A percentile compares a stretch with the other conserved stretches of the same genome.
phyloP scores from a whole-genome alignment of 768 basidiomycete genomes.

The Pisolithus orientalis region DNA sequence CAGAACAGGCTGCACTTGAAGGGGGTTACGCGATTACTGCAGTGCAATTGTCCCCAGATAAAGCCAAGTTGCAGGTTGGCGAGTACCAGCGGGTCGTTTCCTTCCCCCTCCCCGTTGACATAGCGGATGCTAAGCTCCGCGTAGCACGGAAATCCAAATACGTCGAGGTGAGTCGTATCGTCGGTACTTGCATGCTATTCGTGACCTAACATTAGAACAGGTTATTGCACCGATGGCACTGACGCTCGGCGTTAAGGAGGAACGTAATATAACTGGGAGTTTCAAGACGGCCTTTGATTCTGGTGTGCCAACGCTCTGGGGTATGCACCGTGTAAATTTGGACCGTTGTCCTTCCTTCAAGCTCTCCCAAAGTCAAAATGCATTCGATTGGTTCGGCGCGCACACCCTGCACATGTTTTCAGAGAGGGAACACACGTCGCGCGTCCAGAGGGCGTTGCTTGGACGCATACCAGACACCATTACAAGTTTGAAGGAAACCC shows the following conservation, averaged over 20 bases:
- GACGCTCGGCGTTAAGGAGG: conserved; percentile 13
- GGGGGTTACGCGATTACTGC: conserved; percentile 15
- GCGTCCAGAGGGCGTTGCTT: not conserved
- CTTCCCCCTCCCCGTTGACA: conserved; percentile 42
- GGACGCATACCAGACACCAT: conserved; percentile 16
- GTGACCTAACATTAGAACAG: conserved; percentile 10
- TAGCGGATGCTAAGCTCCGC: conserved; percentile 31
- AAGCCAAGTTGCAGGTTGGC: conserved; percentile 7
- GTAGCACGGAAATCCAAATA: conserved; percentile 52
- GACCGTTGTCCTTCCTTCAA: conserved; percentile 29
- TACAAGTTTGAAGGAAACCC: conserved; percentile 26
- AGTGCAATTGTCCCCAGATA: conserved; percentile 1
- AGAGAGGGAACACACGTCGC: conserved; percentile 18
- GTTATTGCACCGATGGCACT: conserved; percentile 15
- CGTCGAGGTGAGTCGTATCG: conserved; percentile 25
- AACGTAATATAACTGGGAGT: conserved; percentile 13
- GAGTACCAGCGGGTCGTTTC: conserved; percentile 20
- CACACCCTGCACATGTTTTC: conserved; percentile 30
- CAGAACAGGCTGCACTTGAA: conserved; percentile 10
- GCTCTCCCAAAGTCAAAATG: conserved; percentile 2
- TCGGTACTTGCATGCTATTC: not conserved
- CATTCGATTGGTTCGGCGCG: conserved; percentile 25
- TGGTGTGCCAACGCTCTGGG: conserved; percentile 22
- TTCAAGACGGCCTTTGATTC: conserved; percentile 22
- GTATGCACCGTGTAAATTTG: conserved; percentile 35